phyloP scores from a whole-genome alignment of 306 rosid genomes.

The Quercus dentata region DNA sequence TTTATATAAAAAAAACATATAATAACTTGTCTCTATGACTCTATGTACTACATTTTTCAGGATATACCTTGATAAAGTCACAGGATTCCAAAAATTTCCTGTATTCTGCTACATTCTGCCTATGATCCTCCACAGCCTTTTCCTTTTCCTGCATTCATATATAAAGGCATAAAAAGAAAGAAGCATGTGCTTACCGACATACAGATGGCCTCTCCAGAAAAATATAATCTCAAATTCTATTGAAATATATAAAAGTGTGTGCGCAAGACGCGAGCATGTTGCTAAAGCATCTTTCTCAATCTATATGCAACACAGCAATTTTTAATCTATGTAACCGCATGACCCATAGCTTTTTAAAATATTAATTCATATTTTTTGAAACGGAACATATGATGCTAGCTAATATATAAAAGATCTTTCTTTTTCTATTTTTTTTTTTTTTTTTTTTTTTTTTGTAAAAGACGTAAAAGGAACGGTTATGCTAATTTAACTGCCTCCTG shows the following conservation, averaged over 20 bases:
- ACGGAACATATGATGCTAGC: not conserved
- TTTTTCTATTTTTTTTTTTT: no score
- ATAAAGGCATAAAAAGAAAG: conserved; percentile 15
- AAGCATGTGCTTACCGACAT: not conserved
- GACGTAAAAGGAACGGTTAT: no score
- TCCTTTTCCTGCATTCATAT: conserved; percentile 73
- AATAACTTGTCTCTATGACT: not conserved
- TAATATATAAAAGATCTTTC: not conserved
- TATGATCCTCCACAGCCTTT: conserved; percentile 83
- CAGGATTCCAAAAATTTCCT: conserved; percentile 80
- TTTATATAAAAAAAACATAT: not conserved
- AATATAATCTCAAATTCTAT: not conserved
- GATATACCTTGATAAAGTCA: conserved; percentile 76
- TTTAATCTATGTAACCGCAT: not conserved
- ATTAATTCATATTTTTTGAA: not conserved
- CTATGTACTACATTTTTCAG: not conserved
- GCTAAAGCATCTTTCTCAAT: not conserved
- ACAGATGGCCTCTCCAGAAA: not conserved
- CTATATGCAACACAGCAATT: not conserved
- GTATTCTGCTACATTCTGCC: conserved; percentile 62
- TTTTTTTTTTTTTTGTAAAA: no score
- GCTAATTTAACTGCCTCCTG: not conserved
- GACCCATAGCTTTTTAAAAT: not conserved
- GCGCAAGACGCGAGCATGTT: accelerated
- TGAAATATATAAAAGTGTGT: not conserved